Conservation (phyloP, 306 rosid genomes). For the Abrus precatorius region DNA sequence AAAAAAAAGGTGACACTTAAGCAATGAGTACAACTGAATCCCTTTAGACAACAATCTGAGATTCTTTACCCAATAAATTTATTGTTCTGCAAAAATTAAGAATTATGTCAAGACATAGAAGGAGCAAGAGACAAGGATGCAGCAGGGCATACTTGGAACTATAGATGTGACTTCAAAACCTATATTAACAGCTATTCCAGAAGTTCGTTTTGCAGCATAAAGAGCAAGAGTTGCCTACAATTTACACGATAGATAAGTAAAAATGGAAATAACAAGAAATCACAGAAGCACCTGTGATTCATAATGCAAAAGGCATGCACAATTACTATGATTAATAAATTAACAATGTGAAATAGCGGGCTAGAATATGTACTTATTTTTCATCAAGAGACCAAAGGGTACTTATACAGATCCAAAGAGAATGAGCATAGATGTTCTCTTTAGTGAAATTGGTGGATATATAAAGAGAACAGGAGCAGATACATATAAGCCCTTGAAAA, state of each 20-base stretch:
- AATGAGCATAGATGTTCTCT: not conserved
- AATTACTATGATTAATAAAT: no score
- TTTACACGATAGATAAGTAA: conserved; percentile 50
- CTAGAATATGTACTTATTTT: not conserved
- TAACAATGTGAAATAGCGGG: no score
- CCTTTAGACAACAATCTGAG: not conserved
- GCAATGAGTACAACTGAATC: conserved; percentile 9
- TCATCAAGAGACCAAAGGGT: not conserved
- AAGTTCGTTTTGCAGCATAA: conserved; percentile 82
- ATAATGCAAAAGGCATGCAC: conserved; percentile 5
- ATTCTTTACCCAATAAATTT: conserved; percentile 24
- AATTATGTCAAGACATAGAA: conserved; percentile 27
- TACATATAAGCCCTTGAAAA: conserved; percentile 20
- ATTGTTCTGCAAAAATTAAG: conserved; percentile 26
- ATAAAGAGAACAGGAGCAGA: not conserved
- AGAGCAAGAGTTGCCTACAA: conserved; percentile 86
- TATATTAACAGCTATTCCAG: conserved; percentile 92
- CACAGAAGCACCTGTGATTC: conserved; percentile 15
- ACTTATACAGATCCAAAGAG: no score
- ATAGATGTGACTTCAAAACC: conserved; percentile 91
- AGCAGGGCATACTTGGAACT: conserved; percentile 85
- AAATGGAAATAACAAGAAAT: conserved; percentile 30
- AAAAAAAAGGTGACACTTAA: conserved; percentile 23
- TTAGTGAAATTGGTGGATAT: not conserved
- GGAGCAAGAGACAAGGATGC: conserved; percentile 18